Percentiles rank a stretch among this genome's conserved stretches.
phyloP scores from a whole-genome alignment of 78 protist species.

The Dictyostelium capitatum region DNA sequence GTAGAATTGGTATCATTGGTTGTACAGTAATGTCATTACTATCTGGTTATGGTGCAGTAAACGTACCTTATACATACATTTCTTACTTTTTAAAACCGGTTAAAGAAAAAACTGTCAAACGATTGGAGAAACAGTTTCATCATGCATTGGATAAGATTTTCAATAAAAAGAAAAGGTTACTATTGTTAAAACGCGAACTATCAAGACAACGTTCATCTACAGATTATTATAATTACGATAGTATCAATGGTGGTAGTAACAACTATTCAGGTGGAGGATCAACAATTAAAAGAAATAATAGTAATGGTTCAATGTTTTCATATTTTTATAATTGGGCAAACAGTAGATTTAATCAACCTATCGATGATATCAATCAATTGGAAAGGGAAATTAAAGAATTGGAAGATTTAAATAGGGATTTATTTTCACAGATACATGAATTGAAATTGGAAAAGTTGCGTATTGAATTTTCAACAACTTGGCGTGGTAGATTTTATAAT shows the following conservation, averaged over 20 bases:
- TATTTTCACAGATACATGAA: slow-evolving; percentile 85
- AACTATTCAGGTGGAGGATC: neutral
- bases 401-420: slow-evolving; percentile 70
- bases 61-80: slow-evolving; percentile 83
- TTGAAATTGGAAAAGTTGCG: slow-evolving; percentile 75
- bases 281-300: neutral
- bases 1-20: slow-evolving; percentile 89
- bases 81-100: slow-evolving; percentile 73
- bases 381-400: slow-evolving; percentile 43
- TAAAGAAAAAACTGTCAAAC: slow-evolving; percentile 7
- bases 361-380: slow-evolving; percentile 42
- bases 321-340: neutral
- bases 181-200: slow-evolving; percentile 24
- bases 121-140: slow-evolving; percentile 29
- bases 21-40: slow-evolving; percentile 90
- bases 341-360: neutral
- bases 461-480: slow-evolving; percentile 76
- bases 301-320: neutral
- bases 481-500: slow-evolving; percentile 86
- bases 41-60: slow-evolving; percentile 93
- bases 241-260: neutral
- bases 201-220: neutral
- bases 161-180: slow-evolving; percentile 53
- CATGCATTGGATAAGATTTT: slow-evolving; percentile 59
- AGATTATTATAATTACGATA: neutral